Percentiles rank a stretch among this genome's conserved stretches.
Evolutionary conservation across 306 rosid species (phyloP).

Genomic region (Vigna hirtella): DNA sequence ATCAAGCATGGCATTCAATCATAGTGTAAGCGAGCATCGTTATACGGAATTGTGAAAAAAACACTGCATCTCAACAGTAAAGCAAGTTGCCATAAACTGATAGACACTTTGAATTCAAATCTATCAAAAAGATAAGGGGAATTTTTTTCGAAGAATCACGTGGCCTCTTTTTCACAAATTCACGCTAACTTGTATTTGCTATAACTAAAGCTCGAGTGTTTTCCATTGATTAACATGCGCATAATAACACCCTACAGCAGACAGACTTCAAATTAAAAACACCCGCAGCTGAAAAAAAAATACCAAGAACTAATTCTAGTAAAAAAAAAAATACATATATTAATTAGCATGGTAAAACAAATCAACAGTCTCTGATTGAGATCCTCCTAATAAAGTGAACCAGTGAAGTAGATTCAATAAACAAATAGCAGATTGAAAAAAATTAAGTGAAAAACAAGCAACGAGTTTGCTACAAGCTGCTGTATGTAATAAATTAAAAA

Average conservation of each 20-base stretch:
- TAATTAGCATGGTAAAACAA: slow-evolving; percentile 13
- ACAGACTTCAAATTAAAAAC: slow-evolving; percentile 5
- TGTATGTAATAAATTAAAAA: slow-evolving; percentile 30
- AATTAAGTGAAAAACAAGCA: neutral
- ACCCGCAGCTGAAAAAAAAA: slow-evolving; percentile 23
- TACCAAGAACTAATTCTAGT: slow-evolving; percentile 13
- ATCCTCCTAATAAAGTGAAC: slow-evolving; percentile 29
- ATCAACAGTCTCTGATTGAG: slow-evolving; percentile 33
- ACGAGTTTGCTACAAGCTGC: neutral
- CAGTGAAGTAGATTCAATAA: slow-evolving; percentile 13
- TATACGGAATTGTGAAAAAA: neutral
- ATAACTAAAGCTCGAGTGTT: slow-evolving; percentile 20
- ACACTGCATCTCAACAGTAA: slow-evolving; percentile 4
- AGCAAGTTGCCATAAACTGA: slow-evolving; percentile 16
- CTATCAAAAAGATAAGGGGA: neutral
- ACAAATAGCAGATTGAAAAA: neutral
- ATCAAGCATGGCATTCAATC: slow-evolving; percentile 26
- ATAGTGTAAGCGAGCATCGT: slow-evolving; percentile 3
- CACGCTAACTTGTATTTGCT: neutral
- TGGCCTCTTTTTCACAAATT: neutral
- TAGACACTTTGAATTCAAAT: slow-evolving; percentile 26
- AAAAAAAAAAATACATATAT: neutral
- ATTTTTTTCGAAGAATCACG: neutral
- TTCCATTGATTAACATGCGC: slow-evolving; percentile 9
- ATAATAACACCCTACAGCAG: neutral